A percentile compares a stretch with the other conserved stretches of the same genome.
Evolutionary conservation across 305 asterid species (phyloP).

Genomic region (Solanum aculeatissimum): DNA sequence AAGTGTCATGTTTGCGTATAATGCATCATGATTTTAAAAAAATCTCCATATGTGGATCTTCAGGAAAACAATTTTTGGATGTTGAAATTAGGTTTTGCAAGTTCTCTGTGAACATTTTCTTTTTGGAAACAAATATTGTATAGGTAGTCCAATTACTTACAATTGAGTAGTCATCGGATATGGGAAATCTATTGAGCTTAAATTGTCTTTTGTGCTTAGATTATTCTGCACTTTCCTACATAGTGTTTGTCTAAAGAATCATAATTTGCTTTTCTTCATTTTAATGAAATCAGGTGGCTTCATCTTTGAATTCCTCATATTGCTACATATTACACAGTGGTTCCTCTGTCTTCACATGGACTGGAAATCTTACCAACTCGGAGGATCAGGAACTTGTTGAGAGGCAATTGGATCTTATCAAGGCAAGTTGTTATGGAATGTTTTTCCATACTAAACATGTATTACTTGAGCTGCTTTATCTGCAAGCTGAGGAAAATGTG

Average conservation of each 20-base stretch:
- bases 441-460: background rate
- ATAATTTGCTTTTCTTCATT: background rate
- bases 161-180: background rate
- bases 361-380: slow-evolving; percentile 71
- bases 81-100: background rate
- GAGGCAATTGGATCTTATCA: slow-evolving; percentile 87
- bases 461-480: background rate
- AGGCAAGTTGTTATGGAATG: slow-evolving; percentile 35
- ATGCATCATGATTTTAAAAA: background rate
- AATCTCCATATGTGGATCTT: background rate
- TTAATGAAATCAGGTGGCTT: slow-evolving; percentile 61
- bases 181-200: background rate
- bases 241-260: background rate
- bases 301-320: slow-evolving; percentile 85
- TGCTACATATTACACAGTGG: slow-evolving; percentile 92
- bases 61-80: background rate
- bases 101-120: background rate
- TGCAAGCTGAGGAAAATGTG: background rate
- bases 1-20: background rate
- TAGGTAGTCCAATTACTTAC: background rate
- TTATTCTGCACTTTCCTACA: background rate
- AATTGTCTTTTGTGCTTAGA: background rate
- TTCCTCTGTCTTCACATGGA: slow-evolving; percentile 70
- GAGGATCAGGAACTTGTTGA: slow-evolving; percentile 96
- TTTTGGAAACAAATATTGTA: background rate